Evolutionary conservation across 2,329 filamentous ascomycete genomes (phyloP).

Genomic region (Xylariaceae sp.): DNA sequence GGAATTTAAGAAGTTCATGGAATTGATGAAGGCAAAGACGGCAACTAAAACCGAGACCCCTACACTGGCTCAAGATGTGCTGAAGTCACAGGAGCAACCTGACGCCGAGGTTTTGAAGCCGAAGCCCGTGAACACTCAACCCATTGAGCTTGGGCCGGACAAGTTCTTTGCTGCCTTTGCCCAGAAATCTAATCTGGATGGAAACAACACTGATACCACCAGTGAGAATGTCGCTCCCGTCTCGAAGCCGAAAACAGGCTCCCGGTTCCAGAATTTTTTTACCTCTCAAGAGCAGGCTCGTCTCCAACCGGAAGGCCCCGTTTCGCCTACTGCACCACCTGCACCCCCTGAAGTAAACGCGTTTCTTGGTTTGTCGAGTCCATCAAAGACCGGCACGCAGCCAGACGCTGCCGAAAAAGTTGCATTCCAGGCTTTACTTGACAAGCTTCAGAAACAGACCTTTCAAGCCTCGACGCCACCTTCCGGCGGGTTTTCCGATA

Average conservation of each 20-base stretch:
- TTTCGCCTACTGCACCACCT: conserved; percentile 38
- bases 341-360: conserved; percentile 28
- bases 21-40: conserved; percentile 68
- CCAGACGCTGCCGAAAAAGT: conserved; percentile 68
- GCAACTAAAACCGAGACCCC: conserved; percentile 35
- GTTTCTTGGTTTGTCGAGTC: conserved; percentile 26
- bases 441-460: conserved; percentile 67
- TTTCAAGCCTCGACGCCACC: conserved; percentile 40
- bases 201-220: conserved; percentile 48
- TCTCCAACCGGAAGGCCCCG: conserved; percentile 45
- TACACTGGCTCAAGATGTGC: conserved; percentile 30
- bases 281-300: conserved; percentile 51
- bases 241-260: conserved; percentile 54
- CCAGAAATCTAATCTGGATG: conserved; percentile 37
- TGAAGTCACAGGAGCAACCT: conserved; percentile 34
- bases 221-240: conserved; percentile 37
- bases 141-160: conserved; percentile 63
- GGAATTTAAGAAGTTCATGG: conserved; percentile 93
- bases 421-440: conserved; percentile 75
- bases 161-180: conserved; percentile 66
- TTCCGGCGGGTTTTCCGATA: conserved; percentile 32
- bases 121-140: conserved; percentile 55
- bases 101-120: conserved; percentile 51
- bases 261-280: conserved; percentile 82
- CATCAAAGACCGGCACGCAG: conserved; percentile 30